Evolutionary conservation across 2,329 filamentous ascomycete genomes (phyloP).

Genomic region (Colletotrichum endophyticum): DNA sequence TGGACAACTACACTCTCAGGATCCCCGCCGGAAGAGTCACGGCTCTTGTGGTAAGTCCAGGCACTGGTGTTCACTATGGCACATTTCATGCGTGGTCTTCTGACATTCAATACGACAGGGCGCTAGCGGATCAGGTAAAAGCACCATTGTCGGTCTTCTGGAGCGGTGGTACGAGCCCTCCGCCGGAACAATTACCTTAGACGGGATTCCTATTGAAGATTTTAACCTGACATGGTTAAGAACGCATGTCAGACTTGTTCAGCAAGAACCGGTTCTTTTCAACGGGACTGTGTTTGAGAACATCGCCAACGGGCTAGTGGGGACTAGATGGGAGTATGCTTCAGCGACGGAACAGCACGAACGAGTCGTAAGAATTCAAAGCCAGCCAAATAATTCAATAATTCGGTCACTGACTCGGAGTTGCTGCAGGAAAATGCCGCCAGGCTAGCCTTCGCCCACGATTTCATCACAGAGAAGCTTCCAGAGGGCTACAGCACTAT

Average conservation of each 20-base stretch:
- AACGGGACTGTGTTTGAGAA: constrained; percentile 27
- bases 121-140: constrained; percentile 72
- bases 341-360: background rate
- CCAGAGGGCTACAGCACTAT: constrained; percentile 26
- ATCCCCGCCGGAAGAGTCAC: constrained; percentile 71
- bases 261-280: constrained; percentile 29
- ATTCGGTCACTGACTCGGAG: constrained; percentile 25
- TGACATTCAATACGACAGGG: constrained; percentile 36
- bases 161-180: constrained; percentile 64
- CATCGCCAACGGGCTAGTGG: constrained; percentile 25
- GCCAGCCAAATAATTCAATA: background rate
- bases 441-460: constrained; percentile 25
- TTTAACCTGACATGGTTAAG: constrained; percentile 34
- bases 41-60: constrained; percentile 56
- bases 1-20: constrained; percentile 63
- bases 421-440: constrained; percentile 38
- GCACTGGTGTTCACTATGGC: background rate
- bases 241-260: constrained; percentile 33
- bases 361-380: background rate
- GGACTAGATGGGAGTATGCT: background rate
- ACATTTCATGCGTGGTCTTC: background rate
- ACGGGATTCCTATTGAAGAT: constrained; percentile 26
- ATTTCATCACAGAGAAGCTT: constrained; percentile 24
- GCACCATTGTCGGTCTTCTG: constrained; percentile 69
- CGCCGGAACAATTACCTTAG: constrained; percentile 30